phyloP scores from a whole-genome alignment of 2,329 filamentous ascomycete genomes.

The Cryphonectria parasitica region DNA sequence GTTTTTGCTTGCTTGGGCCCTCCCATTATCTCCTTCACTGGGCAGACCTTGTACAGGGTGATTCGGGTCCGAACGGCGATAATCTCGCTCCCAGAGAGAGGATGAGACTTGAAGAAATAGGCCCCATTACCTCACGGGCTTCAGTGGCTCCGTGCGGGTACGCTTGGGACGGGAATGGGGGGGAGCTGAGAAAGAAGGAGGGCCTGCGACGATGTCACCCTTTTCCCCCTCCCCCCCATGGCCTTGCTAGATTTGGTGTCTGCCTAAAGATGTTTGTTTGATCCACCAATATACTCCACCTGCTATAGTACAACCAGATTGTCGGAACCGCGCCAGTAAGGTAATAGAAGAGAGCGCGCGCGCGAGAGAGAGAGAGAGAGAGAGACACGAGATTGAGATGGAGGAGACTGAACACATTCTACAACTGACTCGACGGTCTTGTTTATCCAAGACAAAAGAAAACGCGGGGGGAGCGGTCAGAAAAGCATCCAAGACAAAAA shows the following conservation, averaged over 20 bases:
- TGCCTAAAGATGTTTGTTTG: conserved; percentile 6
- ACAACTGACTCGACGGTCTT: not conserved
- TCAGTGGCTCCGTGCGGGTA: conserved; percentile 23
- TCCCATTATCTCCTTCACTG: too few species aligned
- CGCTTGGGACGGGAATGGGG: not conserved
- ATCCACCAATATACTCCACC: not conserved
- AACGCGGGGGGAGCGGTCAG: too few species aligned
- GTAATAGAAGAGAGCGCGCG: not conserved
- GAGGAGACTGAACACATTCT: not conserved
- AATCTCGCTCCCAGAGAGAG: not conserved
- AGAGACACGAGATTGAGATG: not conserved
- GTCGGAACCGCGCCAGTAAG: not conserved
- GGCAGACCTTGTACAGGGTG: too few species aligned
- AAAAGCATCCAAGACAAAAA: too few species aligned
- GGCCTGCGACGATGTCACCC: not conserved
- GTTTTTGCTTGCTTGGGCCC: too few species aligned
- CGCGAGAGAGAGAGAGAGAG: not conserved
- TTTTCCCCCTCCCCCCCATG: not conserved
- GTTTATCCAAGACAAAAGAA: too few species aligned
- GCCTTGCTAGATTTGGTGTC: not conserved
- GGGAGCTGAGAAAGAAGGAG: conserved; percentile 1
- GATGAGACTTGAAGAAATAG: not conserved
- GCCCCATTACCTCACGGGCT: not conserved
- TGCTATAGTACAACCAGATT: not conserved
- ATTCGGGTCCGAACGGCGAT: not conserved